Evolutionary conservation across 2,329 filamentous ascomycete genomes (phyloP).

Genomic region (Calonectria henricotiae): DNA sequence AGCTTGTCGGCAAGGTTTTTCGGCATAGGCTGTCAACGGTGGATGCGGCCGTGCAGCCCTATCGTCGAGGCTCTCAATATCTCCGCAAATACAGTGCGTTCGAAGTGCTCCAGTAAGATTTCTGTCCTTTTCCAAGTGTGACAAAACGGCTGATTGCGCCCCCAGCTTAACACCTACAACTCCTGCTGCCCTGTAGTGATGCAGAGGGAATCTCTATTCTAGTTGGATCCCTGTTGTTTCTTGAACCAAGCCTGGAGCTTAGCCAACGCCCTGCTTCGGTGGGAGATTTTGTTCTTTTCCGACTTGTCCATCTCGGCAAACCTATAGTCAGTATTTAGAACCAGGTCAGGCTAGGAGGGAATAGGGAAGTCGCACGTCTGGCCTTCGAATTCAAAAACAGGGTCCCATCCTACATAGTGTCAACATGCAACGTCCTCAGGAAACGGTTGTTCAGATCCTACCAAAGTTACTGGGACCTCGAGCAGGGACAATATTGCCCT

Average conservation of each 20-base stretch:
- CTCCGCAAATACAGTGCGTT: constrained; percentile 82
- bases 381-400: constrained; percentile 94
- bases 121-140: not conserved
- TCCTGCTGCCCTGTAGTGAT: not conserved
- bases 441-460: constrained; percentile 61
- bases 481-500: constrained; percentile 86
- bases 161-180: constrained; percentile 24
- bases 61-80: constrained; percentile 80
- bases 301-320: constrained; percentile 95
- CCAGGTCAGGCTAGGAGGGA: not conserved
- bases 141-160: constrained; percentile 11
- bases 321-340: constrained; percentile 58
- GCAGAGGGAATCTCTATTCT: not conserved
- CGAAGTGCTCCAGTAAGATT: constrained; percentile 81
- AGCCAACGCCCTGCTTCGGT: constrained; percentile 88
- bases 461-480: constrained; percentile 88
- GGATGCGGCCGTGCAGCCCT: constrained; percentile 75
- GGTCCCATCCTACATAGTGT: constrained; percentile 86
- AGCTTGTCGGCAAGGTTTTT: constrained; percentile 69
- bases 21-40: constrained; percentile 60
- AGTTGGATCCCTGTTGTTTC: constrained; percentile 53
- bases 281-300: constrained; percentile 93
- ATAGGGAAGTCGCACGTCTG: constrained; percentile 74
- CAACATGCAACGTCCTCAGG: not conserved
- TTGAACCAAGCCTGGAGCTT: constrained; percentile 90